phyloP scores from a whole-genome alignment of 257 asterid genomes.

The Penstemon newberryi region DNA sequence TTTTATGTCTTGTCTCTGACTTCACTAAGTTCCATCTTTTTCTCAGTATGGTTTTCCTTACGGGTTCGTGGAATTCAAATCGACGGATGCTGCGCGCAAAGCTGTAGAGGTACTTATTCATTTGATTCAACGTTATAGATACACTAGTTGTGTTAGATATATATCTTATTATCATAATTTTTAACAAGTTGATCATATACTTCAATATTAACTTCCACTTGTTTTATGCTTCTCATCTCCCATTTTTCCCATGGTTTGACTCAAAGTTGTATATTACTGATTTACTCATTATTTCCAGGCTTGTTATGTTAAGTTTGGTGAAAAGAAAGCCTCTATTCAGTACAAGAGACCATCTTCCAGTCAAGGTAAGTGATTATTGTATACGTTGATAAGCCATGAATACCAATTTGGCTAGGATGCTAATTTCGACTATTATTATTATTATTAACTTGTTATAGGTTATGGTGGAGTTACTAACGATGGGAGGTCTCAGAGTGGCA shows the following conservation, averaged over 20 bases:
- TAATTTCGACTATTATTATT: not conserved
- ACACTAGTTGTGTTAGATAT: not conserved
- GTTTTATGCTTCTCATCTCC: not conserved
- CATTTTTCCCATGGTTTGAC: not conserved
- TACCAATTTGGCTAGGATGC: not conserved
- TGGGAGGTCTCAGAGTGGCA: too few species aligned
- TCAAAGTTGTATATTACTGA: not conserved
- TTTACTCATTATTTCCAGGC: conserved; percentile 38
- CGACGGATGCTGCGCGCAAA: too few species aligned
- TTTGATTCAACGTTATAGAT: too few species aligned
- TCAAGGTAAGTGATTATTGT: conserved; percentile 29
- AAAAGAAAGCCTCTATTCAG: conserved; percentile 41
- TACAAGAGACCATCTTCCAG: conserved; percentile 35
- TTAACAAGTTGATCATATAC: too few species aligned
- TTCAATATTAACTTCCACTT: not conserved
- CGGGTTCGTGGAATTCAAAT: too few species aligned
- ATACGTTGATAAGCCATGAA: not conserved
- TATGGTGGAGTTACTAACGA: not conserved
- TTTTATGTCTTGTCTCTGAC: too few species aligned
- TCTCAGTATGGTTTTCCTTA: too few species aligned
- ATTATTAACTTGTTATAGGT: not conserved
- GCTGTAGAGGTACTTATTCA: too few species aligned
- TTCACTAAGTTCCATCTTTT: too few species aligned
- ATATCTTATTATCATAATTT: not conserved
- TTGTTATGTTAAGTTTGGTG: conserved; percentile 43